Conservation (phyloP, 1,139 yeast species). For the Kurtzmaniella natalensis region DNA sequence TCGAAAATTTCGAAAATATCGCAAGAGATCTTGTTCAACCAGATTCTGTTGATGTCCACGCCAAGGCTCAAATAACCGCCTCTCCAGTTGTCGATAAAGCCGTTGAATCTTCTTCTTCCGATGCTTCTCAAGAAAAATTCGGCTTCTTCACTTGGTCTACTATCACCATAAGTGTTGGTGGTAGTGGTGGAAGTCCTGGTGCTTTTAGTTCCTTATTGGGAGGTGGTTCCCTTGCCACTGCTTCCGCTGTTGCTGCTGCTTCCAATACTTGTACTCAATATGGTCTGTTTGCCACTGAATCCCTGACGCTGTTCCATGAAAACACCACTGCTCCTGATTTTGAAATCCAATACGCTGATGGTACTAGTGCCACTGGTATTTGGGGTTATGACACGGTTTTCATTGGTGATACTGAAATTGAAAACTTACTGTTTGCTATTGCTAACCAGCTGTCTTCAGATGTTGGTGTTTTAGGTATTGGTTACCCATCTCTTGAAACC, state of each 20-base stretch:
- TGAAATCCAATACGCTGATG: constrained; percentile 59
- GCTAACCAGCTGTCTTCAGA: constrained; percentile 14
- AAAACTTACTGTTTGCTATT: constrained; percentile 32
- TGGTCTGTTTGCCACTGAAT: constrained; percentile 37
- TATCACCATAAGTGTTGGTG: constrained; percentile 2
- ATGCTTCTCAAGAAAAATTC: constrained; percentile 3
- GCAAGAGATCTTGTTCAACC: constrained; percentile 5
- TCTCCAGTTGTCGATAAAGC: background rate
- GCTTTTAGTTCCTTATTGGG: background rate
- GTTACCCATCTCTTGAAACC: constrained; percentile 49
- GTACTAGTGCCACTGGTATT: constrained; percentile 54
- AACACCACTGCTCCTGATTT: constrained; percentile 32
- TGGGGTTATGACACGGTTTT: constrained; percentile 48
- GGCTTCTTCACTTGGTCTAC: constrained; percentile 3
- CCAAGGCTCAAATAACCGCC: background rate
- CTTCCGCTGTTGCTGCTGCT: constrained; percentile 4
- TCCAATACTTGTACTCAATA: constrained; percentile 28
- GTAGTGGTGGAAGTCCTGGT: background rate
- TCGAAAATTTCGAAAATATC: background rate
- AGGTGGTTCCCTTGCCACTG: constrained; percentile 6
- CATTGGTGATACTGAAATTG: constrained; percentile 38
- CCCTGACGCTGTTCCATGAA: constrained; percentile 27
- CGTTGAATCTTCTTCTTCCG: background rate
- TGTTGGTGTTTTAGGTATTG: constrained; percentile 33
- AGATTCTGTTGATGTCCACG: background rate